phyloP scores from a whole-genome alignment of 768 basidiomycete genomes.

The Infundibulicybe gibba region DNA sequence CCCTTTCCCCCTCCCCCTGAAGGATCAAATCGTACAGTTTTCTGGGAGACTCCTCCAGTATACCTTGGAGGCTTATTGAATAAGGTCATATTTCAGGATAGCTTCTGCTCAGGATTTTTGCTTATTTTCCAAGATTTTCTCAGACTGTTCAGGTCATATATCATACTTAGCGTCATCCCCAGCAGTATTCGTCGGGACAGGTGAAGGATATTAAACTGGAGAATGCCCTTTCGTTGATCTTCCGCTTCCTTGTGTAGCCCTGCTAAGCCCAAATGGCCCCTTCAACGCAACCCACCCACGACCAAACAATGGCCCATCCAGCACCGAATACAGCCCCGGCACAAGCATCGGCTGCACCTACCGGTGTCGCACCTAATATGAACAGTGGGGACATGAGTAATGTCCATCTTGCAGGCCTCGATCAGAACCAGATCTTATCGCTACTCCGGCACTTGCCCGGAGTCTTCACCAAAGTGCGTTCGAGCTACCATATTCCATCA shows the following conservation, averaged over 20 bases:
- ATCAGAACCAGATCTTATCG: conserved; percentile 55
- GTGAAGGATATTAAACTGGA: too few relatives aligned
- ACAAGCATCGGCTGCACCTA: conserved; percentile 22
- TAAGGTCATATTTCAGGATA: not conserved
- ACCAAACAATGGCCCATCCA: conserved; percentile 34
- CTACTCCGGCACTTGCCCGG: conserved; percentile 54
- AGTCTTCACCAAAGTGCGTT: conserved; percentile 53
- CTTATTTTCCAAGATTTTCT: not conserved
- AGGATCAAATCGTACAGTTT: not conserved
- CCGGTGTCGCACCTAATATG: conserved; percentile 19
- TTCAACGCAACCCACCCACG: conserved; percentile 32
- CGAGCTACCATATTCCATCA: conserved; percentile 1
- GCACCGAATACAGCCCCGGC: conserved; percentile 21
- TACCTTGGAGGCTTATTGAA: not conserved
- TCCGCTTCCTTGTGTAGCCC: not conserved
- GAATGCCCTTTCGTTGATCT: not conserved
- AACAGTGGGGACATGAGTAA: conserved; percentile 18
- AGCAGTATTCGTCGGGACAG: too few relatives aligned
- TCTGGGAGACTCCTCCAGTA: not conserved
- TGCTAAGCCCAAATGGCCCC: not conserved
- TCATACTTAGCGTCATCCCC: too few relatives aligned
- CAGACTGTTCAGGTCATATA: too few relatives aligned
- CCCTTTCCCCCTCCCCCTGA: not conserved
- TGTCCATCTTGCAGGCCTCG: conserved; percentile 31
- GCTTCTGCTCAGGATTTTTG: not conserved